phyloP scores from a whole-genome alignment of 208 protist genomes.

The Herpetomonas tarakana region DNA sequence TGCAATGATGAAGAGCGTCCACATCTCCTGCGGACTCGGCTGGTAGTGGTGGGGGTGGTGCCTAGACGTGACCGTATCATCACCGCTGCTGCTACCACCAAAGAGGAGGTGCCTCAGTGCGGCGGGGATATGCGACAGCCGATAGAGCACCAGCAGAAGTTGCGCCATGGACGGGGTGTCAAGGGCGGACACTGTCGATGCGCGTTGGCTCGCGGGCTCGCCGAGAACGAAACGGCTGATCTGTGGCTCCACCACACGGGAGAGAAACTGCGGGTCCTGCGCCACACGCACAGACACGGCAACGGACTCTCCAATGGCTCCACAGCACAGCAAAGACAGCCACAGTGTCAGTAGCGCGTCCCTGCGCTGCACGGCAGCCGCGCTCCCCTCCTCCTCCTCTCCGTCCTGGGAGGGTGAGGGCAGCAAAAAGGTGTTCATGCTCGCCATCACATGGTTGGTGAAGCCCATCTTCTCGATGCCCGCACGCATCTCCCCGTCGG shows the following conservation, averaged over 20 bases:
- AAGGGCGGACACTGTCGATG: no score
- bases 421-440: constrained; percentile 23
- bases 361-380: no score
- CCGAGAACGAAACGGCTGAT: constrained; percentile 36
- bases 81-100: not conserved
- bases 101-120: constrained; percentile 15
- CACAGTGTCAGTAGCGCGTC: constrained; percentile 13
- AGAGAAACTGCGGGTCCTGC: constrained; percentile 27
- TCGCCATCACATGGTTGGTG: constrained; percentile 23
- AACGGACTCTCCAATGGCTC: constrained; percentile 19
- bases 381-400: not conserved
- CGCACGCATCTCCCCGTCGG: constrained; percentile 20
- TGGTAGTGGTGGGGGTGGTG: not conserved
- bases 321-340: constrained; percentile 33
- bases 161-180: constrained; percentile 19
- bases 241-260: constrained; percentile 17
- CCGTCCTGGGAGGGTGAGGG: not conserved
- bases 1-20: constrained; percentile 35
- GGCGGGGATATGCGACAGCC: constrained; percentile 23
- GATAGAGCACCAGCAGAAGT: constrained; percentile 35
- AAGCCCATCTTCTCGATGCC: constrained; percentile 46
- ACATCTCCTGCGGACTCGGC: constrained; percentile 29
- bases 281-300: constrained; percentile 24
- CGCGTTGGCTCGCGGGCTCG: no score
- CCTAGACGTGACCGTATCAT: not conserved